These are phyloP conservation scores for Acacia melanoxylon DNA, from an alignment of 306 rosid genomes.

Conservation along the genomic window DNA sequence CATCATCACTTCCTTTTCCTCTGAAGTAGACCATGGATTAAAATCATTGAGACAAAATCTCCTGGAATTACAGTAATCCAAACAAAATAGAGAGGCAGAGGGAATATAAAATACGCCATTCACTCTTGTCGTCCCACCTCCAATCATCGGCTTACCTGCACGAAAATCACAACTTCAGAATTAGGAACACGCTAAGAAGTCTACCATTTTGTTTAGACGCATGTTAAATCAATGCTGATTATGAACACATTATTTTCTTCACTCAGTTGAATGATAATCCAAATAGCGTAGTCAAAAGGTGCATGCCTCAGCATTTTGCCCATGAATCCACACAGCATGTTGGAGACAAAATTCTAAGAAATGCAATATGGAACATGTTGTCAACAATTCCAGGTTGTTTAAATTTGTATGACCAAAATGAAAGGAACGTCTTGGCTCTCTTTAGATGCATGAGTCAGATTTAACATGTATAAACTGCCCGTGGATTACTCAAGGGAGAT, in stretches of 20 bases:
- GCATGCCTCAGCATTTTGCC: not conserved
- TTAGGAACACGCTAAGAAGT: not conserved
- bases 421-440: not conserved
- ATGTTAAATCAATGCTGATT: not conserved
- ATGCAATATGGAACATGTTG: not conserved
- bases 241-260: not conserved
- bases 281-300: not conserved
- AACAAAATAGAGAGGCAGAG: slow-evolving; percentile 6
- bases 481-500: not conserved
- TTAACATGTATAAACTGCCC: not conserved
- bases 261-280: not conserved
- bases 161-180: not conserved
- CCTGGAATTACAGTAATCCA: not conserved
- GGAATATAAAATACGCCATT: not conserved
- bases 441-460: not conserved
- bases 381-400: not conserved
- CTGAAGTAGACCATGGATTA: not conserved
- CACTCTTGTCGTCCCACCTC: not conserved
- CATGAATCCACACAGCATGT: not conserved
- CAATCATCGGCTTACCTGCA: slow-evolving; percentile 20
- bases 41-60: not conserved
- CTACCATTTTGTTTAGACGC: not conserved
- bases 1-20: slow-evolving; percentile 14
- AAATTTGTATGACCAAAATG: not conserved
- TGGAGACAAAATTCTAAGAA: not conserved